Base-by-base conservation (phyloP, 768 basidiomycete species). In the Hygrocybe coccinea region DNA sequence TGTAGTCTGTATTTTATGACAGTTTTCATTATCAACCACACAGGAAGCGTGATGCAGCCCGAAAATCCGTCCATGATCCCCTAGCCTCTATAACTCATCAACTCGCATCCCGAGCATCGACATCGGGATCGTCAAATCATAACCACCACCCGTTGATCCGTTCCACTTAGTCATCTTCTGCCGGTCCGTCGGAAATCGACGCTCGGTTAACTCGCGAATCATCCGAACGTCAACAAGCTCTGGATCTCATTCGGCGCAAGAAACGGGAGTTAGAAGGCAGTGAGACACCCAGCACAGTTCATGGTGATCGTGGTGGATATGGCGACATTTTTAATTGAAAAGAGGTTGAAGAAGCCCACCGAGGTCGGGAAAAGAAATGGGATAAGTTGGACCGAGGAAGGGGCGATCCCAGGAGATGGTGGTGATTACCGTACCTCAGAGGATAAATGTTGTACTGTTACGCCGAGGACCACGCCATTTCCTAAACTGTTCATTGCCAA, bases 301-400 rank as follows among this genome's bases (percentile, higher is more conserved):
- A 71, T 33, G 64, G 74, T 2, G 25, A 7, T 36, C 19, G 10
- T 69, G 64, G 33, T 5, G 82, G 81, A 1, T 89, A 90, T 57
- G 76, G 79, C 2, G 87, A 91, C 61, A 74, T 87, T 47, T 91
- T 80, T 64, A 91, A 91, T 63, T 73, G 76, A 47, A 67, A 71
- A 34, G 89, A 85, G 57, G 87, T 90, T 0, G 82, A 87, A 59
- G 89, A 86, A 55, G 89, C 89, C 1, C 84, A 81, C 61, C 74
- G 81, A 24, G 75, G 74, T 19, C 63, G 76, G 56, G 68, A 76
- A 58, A 65, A 71, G 58, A 65, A 70, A 47, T 62, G 72, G 52
- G 76, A 73, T 24, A 33, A 29, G 5, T 50, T 7, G 48, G 48
- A 50, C 25, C 10, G 48, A n/a, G 38, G 38, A 41, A 19, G 38